These are phyloP conservation scores for Corylus heterophylla DNA, from an alignment of 306 rosid genomes.

Conservation along the genomic window DNA sequence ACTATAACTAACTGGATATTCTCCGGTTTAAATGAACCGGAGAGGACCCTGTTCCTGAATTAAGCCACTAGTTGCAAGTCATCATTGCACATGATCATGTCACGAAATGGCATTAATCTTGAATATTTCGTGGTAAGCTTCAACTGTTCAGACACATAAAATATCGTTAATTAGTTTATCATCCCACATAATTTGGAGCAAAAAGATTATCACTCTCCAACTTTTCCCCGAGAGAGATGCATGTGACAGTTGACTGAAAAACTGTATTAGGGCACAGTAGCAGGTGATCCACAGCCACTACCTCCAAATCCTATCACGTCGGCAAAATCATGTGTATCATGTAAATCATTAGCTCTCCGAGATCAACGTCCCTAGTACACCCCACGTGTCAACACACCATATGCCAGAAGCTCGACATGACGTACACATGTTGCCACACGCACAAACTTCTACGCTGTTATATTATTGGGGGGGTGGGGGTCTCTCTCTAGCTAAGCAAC, in stretches of 20 bases:
- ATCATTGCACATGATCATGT: background rate
- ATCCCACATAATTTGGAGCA: background rate
- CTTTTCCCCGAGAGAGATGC: slow-evolving; percentile 14
- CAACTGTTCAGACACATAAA: too few relatives aligned
- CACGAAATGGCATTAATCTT: background rate
- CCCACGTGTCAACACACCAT: slow-evolving; percentile 36
- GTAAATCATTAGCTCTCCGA: background rate
- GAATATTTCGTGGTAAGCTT: background rate
- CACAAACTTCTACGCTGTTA: slow-evolving; percentile 50
- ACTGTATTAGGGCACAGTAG: slow-evolving; percentile 26
- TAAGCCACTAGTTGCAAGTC: too few relatives aligned
- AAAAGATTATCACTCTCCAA: background rate
- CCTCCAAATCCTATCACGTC: slow-evolving; percentile 39
- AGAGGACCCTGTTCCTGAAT: too few relatives aligned
- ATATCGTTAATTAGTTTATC: too few relatives aligned
- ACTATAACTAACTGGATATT: too few relatives aligned
- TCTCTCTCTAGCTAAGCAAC: slow-evolving; percentile 42
- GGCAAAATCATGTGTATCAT: slow-evolving; percentile 30
- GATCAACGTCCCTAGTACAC: slow-evolving; percentile 39
- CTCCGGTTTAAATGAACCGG: too few relatives aligned
- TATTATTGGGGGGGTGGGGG: slow-evolving; percentile 59
- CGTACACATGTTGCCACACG: slow-evolving; percentile 57
- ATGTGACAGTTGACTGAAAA: slow-evolving; percentile 39
- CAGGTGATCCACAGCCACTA: slow-evolving; percentile 34
- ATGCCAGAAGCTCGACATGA: slow-evolving; percentile 31